These are phyloP conservation scores for Cercospora zeina DNA, from an alignment of 2,329 filamentous ascomycete genomes.

Conservation along the genomic window DNA sequence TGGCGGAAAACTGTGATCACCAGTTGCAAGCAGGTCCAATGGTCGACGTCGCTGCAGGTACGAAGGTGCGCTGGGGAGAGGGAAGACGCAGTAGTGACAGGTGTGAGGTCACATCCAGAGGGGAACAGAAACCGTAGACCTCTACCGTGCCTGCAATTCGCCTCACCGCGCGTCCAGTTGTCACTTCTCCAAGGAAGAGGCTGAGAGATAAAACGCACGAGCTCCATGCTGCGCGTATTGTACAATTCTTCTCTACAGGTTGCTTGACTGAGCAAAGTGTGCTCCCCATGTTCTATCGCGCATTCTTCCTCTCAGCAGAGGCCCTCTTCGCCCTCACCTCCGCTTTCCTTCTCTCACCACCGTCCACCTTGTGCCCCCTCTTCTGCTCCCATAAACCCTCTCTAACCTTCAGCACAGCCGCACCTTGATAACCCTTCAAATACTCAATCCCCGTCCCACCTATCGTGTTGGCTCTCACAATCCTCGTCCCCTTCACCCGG, in stretches of 20 bases:
- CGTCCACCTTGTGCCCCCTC: constrained; percentile 88
- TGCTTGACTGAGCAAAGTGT: not conserved
- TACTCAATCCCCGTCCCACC: constrained; percentile 72
- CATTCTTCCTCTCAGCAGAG: constrained; percentile 68
- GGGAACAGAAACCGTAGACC: not conserved
- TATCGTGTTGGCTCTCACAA: constrained; percentile 68
- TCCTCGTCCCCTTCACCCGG: constrained; percentile 63
- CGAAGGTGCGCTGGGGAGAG: not conserved
- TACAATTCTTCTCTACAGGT: not conserved
- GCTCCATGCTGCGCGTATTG: not conserved
- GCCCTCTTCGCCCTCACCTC: constrained; percentile 85
- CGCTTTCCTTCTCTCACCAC: constrained; percentile 85
- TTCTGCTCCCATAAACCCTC: constrained; percentile 94
- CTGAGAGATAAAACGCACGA: not conserved
- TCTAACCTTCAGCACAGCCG: constrained; percentile 66
- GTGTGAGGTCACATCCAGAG: not conserved
- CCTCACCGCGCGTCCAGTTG: not conserved
- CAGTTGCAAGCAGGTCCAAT: too few relatives aligned
- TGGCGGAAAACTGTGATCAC: too few relatives aligned
- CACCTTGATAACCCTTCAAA: constrained; percentile 61
- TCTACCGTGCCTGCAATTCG: not conserved
- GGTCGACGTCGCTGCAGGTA: too few relatives aligned
- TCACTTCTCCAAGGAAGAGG: not conserved
- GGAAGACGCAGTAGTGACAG: not conserved
- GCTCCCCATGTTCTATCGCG: not conserved